Base-by-base conservation (phyloP, 2,329 filamentous ascomycete species). In the Shiraia sp. region DNA sequence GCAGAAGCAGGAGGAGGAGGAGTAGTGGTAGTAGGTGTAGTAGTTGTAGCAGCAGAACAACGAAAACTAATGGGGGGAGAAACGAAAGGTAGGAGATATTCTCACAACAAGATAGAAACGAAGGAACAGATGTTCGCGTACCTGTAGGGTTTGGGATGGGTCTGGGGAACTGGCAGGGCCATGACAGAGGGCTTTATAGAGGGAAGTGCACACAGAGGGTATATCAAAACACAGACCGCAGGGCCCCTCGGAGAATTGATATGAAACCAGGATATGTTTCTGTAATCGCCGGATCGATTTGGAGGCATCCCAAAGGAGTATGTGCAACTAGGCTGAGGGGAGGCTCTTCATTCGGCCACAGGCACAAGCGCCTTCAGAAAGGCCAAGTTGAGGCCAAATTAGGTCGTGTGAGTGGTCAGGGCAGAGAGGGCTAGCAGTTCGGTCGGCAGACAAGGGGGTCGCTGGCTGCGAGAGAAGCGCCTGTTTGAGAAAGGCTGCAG, bases 251-350 rank as follows among this genome's bases (percentile, higher is more conserved):
- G 63, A 65, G 64, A 68, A 66, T 64, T 66, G 42, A 53, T 45
- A 53, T 69, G 66, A 69, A 69, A 70, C 66, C 53, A 53, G 51
- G 57, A 55, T 53, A 48, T 56, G 66, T 69, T 68, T 68, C 62
- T 65, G 54, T 68, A 69, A 64, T 68, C 68, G 68, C 66, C 65
- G 57, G 57, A 61, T 58, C 47, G 50, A 59, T 59, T 51, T 55
- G 38, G 52, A 37, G 42, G 50, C 42, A 47, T 42, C 55, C 62
- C 41, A 47, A 60, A 58, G 45, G 48, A 51, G 51, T 43, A 49
- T 49, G 51, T 61, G 55, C 59, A 62, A 66, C 63, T 58, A 56
- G 48, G 46, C 49, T 38, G 54, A 42, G 47, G 49, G 49, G 51
- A 52, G 59, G 52, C 57, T 53, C 48, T 56, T 59, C 55, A 59